A percentile compares a stretch with the other conserved stretches of the same genome.
Conservation (phyloP, 257 asterid species). For the Jacaranda mimosifolia region DNA sequence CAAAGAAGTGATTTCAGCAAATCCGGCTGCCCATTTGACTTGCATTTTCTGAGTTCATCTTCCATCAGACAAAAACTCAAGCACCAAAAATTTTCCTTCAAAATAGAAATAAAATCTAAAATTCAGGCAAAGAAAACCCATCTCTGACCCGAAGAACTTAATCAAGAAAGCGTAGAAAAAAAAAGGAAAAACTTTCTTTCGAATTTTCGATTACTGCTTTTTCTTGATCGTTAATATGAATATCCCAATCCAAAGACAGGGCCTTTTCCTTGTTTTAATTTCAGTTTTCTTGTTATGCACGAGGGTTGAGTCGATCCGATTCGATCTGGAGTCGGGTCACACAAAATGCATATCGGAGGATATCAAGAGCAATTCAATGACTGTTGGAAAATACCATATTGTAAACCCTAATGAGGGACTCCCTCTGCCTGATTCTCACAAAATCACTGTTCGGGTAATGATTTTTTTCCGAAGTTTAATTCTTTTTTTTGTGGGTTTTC, state of each 20-base stretch:
- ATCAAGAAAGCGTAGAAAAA: conserved; percentile 5
- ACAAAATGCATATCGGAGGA: conserved; percentile 98
- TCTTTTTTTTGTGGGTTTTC: conserved; percentile 6
- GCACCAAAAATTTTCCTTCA: conserved; percentile 12
- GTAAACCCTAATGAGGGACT: conserved; percentile 80
- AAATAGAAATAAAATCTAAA: conserved; percentile 12
- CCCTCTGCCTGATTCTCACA: conserved; percentile 91
- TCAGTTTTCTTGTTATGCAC: conserved; percentile 54
- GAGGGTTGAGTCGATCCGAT: conserved; percentile 73
- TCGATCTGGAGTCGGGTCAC: conserved; percentile 85
- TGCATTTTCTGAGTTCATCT: conserved; percentile 36
- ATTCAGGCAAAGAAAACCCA: conserved; percentile 27
- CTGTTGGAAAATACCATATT: conserved; percentile 88
- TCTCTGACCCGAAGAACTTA: not conserved
- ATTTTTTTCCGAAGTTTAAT: not conserved
- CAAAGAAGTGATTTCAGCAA: conserved; percentile 25
- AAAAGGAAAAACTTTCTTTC: conserved; percentile 1
- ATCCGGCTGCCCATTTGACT: conserved; percentile 19
- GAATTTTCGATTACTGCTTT: conserved; percentile 1
- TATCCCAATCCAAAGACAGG: conserved; percentile 42
- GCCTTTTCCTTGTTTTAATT: conserved; percentile 45
- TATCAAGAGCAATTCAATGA: conserved; percentile 87
- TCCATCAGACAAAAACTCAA: not conserved
- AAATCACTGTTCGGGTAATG: conserved; percentile 82
- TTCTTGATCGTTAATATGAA: conserved; percentile 38